phyloP scores from a whole-genome alignment of 345 rosid genomes.

The Microthlaspi erraticum region DNA sequence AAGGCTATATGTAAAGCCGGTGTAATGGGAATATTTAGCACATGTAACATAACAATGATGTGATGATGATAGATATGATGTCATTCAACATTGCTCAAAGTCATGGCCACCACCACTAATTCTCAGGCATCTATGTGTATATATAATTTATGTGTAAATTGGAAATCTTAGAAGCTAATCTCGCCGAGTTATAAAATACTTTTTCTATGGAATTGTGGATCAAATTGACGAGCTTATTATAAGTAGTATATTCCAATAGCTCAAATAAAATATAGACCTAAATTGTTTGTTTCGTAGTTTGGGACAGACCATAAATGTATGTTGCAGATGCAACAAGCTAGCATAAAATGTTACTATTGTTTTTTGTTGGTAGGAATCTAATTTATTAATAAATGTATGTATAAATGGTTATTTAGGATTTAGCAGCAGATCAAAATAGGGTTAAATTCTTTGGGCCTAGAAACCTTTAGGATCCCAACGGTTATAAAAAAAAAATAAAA shows the following conservation, averaged over 20 bases:
- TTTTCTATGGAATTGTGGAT: constrained; percentile 27
- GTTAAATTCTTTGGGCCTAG: too few relatives aligned
- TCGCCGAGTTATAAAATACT: constrained; percentile 6
- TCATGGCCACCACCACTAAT: constrained; percentile 44
- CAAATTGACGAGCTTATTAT: constrained; percentile 33
- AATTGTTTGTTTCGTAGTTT: constrained; percentile 42
- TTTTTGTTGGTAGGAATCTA: constrained; percentile 31
- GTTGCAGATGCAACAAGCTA: constrained; percentile 37
- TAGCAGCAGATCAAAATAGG: constrained; percentile 3
- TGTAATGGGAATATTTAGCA: constrained; percentile 23
- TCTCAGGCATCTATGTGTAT: constrained; percentile 17
- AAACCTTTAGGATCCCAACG: too few relatives aligned
- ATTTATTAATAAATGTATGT: constrained; percentile 4
- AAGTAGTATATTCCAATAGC: constrained; percentile 21
- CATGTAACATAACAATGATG: constrained; percentile 20
- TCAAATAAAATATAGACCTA: constrained; percentile 28
- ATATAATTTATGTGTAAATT: constrained; percentile 26
- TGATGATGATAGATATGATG: constrained; percentile 42
- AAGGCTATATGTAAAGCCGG: not conserved
- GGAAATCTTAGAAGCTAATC: constrained; percentile 44
- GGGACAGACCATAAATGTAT: constrained; percentile 32
- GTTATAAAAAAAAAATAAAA: too few relatives aligned
- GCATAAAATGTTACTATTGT: constrained; percentile 37
- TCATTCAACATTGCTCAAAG: constrained; percentile 56
- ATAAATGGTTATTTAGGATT: constrained; percentile 1